Base-by-base conservation (phyloP, 371 early-diverging fungal genomes). In the Mucor sp. region DNA sequence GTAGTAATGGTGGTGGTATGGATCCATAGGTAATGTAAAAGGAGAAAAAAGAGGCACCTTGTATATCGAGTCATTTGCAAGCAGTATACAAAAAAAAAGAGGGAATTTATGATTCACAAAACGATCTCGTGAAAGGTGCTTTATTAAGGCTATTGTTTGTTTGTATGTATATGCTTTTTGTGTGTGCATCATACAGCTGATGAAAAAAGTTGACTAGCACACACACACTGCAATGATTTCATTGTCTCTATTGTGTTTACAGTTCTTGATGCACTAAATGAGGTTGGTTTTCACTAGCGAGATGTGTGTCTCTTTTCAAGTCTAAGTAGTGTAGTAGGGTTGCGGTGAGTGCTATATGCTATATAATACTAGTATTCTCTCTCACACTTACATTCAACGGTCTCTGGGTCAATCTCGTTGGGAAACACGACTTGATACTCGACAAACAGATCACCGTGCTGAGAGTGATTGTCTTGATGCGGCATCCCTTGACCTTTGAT, bases 351-450 rank as follows among this genome's bases (percentile, higher is more conserved):
- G n/a, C n/a, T n/a, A n/a, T n/a, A n/a, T n/a, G n/a, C n/a, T n/a
- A n/a, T n/a, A n/a, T n/a, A n/a, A n/a, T n/a, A n/a, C 53, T 30
- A 4, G 30, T 30, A 17, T 23, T n/a, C n/a, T n/a, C 32, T 35
- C 25, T 37, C 21, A 0, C 4, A 58, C 43, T 70, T 81, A 81
- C 84, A 53, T 62, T 79, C 76, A 39, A 84, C 60, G 11, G 74
- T 68, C 19, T 79, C 74, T 17, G 62, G 35, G 57, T 81, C 79
- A 11, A 89, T 64, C 21, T 83, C 66, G 6, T 75, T 77, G n/a
- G 99, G 99, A 86, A 97, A 98, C 19, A 83, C 77, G 39, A 99
- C 87, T 57, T 87, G 88, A 78, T 97, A 98, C 69, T 91, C 92
- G 41, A 98, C 89, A 77, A 88, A 95, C 37, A 99, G 78, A 75